phyloP scores from a whole-genome alignment of 2,329 filamentous ascomycete genomes.

The Fusarium pininemorale region DNA sequence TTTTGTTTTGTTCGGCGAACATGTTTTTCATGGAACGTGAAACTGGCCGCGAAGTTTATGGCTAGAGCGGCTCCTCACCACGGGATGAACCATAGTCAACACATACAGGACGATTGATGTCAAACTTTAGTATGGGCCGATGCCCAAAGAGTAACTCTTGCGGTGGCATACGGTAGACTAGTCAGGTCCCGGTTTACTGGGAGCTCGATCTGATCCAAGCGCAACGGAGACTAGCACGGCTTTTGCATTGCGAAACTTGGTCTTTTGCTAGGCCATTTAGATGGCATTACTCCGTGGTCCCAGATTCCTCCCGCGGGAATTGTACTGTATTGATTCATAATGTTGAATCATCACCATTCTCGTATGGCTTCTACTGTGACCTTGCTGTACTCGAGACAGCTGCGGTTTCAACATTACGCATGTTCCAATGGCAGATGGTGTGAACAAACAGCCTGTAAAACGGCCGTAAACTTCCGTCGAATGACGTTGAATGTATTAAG shows the following conservation, averaged over 20 bases:
- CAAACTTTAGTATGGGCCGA: neutral
- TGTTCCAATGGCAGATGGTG: neutral
- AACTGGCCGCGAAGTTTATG: neutral
- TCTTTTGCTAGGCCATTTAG: neutral
- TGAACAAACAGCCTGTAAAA: neutral
- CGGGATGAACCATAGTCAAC: neutral
- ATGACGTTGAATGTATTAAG: neutral
- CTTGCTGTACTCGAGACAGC: neutral
- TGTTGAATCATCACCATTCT: neutral
- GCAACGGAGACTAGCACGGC: neutral
- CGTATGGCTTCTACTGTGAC: neutral
- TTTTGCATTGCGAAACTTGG: neutral
- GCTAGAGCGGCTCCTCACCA: neutral
- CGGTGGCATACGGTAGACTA: neutral
- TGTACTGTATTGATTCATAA: neutral
- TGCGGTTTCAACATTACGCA: neutral
- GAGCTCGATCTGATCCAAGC: neutral
- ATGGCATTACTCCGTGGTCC: neutral
- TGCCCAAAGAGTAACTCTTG: conserved; percentile 1
- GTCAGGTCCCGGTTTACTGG: neutral
- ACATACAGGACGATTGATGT: neutral
- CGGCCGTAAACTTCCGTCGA: neutral
- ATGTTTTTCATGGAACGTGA: neutral
- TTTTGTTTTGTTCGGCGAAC: neutral
- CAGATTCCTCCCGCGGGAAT: neutral